Evolutionary conservation across 192 early-diverging fungal species (phyloP).

Genomic region (Coemansia sp.): DNA sequence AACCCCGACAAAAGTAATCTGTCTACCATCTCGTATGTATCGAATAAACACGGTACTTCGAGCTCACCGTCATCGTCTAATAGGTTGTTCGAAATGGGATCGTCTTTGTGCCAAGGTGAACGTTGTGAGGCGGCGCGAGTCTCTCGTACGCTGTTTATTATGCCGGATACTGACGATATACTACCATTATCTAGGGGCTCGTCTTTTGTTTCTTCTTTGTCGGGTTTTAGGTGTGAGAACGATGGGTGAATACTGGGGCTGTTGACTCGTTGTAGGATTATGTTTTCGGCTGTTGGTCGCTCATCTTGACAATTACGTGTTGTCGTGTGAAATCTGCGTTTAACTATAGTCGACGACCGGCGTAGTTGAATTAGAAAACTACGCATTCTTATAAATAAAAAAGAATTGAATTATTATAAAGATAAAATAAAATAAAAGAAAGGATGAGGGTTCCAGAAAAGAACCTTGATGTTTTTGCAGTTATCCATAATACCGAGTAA

Average conservation of each 20-base stretch:
- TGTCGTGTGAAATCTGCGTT: not conserved
- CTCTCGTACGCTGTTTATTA: constrained; percentile 45
- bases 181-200: not conserved
- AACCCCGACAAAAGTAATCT: constrained; percentile 70
- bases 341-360: not conserved
- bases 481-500: no score
- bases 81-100: not conserved
- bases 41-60: constrained; percentile 62
- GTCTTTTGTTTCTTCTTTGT: not conserved
- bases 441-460: not conserved
- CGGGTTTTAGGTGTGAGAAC: constrained; percentile 9
- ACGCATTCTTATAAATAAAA: constrained; percentile 17
- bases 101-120: not conserved
- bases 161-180: constrained; percentile 31
- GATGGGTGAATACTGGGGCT: constrained; percentile 25
- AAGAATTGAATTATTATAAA: not conserved
- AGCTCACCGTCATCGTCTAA: not conserved
- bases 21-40: constrained; percentile 76
- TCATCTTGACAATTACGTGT: not conserved
- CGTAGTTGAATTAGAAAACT: not conserved
- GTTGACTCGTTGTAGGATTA: constrained; percentile 52
- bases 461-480: no score
- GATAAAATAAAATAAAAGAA: not conserved
- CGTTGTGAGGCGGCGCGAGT: constrained; percentile 23
- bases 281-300: constrained; percentile 50